Base-by-base conservation (phyloP, 1,284 basidiomycete species). In the Fereydounia khargensis region DNA sequence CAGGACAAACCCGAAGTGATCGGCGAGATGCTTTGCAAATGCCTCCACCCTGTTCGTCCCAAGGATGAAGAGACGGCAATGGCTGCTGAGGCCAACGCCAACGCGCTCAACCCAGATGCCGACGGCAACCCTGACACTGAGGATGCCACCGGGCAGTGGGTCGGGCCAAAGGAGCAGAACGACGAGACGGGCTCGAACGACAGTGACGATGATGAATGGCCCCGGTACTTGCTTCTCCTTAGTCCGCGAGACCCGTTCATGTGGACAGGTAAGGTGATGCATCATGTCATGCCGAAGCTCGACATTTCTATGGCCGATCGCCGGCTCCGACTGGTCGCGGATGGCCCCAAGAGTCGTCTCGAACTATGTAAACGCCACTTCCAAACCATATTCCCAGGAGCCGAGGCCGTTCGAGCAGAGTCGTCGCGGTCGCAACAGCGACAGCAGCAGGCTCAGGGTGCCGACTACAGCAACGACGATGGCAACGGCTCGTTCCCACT, bases 241-340 rank as follows among this genome's bases (percentile, higher is more conserved):
- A 89, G 91, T 27, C 92, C 95, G 9, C 82, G 86, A 20, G 85
- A 83, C 19, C 85, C 86, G 33, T 99, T 96, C 78, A 80, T 94
- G 38, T 99, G 95, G 95, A 90, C 88, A 37, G 95, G 95, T 6
- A 80, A 79, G 1, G 80, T 89, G 42, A 89, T 96, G 76, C 82
- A 65, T n/a, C 60, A 68, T 37, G 40, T 55, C 27, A 60, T 75
- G 49, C 68, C 68, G 4, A 52, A 47, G 23, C 54, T 68, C 20
- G 70, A 70, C 30, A 62, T 75, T 25, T 39, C 68, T n/a, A 44
- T 75, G 18, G 66, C 71, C 18, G 73, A 74, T 19, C 47, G 69
- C 18, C 59, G 73, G 3, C 45, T 75, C 21, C 68, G 73, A 3
- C 48, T 75, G 24, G 63, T 75, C 19, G 72, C 72, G 1, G 70